A percentile compares a stretch with the other conserved stretches of the same genome.
phyloP scores from a whole-genome alignment of 2,329 filamentous ascomycete species.

The Ophioceras dolichostomum region DNA sequence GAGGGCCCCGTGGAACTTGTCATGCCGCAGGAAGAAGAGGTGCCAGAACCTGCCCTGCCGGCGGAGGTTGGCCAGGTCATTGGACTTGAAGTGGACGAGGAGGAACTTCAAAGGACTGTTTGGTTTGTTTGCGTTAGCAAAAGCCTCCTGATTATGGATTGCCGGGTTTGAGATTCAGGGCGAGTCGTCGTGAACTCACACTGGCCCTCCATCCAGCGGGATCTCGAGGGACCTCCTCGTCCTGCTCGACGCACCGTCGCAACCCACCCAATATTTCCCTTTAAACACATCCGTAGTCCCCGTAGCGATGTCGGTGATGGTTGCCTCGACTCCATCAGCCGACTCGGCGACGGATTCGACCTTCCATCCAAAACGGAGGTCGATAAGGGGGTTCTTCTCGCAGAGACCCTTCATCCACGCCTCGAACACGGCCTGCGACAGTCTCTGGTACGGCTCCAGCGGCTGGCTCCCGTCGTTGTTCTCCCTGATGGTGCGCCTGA shows the following conservation, averaged over 20 bases:
- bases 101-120: constrained; percentile 5
- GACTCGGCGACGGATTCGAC: too few relatives aligned
- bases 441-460: constrained; percentile 17
- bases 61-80: constrained; percentile 5
- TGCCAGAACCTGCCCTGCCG: constrained; percentile 11
- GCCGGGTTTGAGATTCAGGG: too few relatives aligned
- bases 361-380: constrained; percentile 16
- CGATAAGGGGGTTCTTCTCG: constrained; percentile 11
- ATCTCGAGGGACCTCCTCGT: too few relatives aligned
- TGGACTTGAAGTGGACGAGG: constrained; percentile 11
- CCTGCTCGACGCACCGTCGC: too few relatives aligned
- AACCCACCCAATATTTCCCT: too few relatives aligned
- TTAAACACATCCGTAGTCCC: too few relatives aligned
- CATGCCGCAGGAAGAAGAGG: constrained; percentile 6
- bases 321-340: too few relatives aligned
- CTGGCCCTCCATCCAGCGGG: too few relatives aligned
- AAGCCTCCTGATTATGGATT: too few relatives aligned
- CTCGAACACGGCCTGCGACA: constrained; percentile 20
- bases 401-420: constrained; percentile 17
- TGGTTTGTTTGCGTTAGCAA: too few relatives aligned
- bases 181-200: too few relatives aligned
- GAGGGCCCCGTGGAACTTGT: neutral
- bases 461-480: constrained; percentile 19
- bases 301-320: too few relatives aligned
- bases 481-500: constrained; percentile 9